Percentiles rank a stretch among this genome's conserved stretches.
Conservation (phyloP, 148 eudicot genomes). For the Amaranthus palmeri region DNA sequence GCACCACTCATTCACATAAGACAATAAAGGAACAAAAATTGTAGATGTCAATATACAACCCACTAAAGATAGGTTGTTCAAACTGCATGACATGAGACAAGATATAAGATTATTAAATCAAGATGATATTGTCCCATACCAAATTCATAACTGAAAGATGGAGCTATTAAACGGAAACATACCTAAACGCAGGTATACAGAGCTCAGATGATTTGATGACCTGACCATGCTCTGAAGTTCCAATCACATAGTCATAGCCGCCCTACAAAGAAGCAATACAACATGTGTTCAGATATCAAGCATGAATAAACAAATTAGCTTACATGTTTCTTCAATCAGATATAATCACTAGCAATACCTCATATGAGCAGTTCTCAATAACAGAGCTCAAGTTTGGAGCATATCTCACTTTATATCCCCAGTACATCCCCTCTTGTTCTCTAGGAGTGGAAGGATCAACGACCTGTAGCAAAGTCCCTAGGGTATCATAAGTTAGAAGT, state of each 20-base stretch:
- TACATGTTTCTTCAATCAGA: background rate
- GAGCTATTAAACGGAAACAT: conserved; percentile 12
- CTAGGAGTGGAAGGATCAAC: conserved; percentile 68
- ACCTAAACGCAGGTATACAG: conserved; percentile 78
- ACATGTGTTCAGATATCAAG: background rate
- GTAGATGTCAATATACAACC: background rate
- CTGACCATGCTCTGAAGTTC: conserved; percentile 97
- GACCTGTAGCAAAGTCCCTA: conserved; percentile 51
- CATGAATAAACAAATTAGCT: background rate
- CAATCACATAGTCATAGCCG: conserved; percentile 91
- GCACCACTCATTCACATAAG: background rate
- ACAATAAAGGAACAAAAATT: too few species aligned
- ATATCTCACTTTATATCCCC: conserved; percentile 97
- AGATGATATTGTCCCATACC: background rate
- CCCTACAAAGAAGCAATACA: conserved; percentile 39
- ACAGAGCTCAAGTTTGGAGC: conserved; percentile 87
- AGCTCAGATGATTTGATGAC: conserved; percentile 73
- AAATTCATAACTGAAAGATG: background rate
- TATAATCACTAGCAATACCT: conserved; percentile 40
- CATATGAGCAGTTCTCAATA: conserved; percentile 57
- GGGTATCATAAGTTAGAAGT: conserved; percentile 21
- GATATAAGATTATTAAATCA: background rate
- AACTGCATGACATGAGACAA: background rate
- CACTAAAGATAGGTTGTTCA: background rate
- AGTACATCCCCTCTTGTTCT: conserved; percentile 73